Conservation (phyloP, 768 basidiomycete genomes). For the Trametes cingulata region DNA sequence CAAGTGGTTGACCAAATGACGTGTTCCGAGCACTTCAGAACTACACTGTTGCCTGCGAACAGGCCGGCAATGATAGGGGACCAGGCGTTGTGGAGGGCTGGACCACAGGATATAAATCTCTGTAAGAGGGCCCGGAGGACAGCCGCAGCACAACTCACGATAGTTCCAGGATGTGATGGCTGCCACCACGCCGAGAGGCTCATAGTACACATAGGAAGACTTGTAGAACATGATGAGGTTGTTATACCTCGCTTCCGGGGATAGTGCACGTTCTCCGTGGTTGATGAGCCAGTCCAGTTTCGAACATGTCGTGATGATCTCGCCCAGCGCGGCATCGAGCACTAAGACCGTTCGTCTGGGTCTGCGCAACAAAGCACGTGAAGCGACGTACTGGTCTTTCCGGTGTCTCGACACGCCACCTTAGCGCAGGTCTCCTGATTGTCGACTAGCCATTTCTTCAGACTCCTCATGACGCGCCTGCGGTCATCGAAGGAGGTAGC, state of each 20-base stretch:
- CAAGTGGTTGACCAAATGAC: constrained; percentile 89
- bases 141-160: constrained; percentile 48
- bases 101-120: neutral
- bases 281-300: constrained; percentile 92
- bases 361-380: neutral
- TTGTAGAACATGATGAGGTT: constrained; percentile 77
- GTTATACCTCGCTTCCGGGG: constrained; percentile 67
- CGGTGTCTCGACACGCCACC: constrained; percentile 90
- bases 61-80: constrained; percentile 91
- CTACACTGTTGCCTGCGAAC: constrained; percentile 87
- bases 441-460: constrained; percentile 90
- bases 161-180: constrained; percentile 97
- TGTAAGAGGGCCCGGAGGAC: neutral
- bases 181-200: constrained; percentile 90
- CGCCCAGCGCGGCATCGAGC: constrained; percentile 91
- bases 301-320: constrained; percentile 91
- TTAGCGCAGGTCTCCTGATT: constrained; percentile 86
- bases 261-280: constrained; percentile 77
- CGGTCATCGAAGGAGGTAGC: constrained; percentile 77
- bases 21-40: constrained; percentile 90
- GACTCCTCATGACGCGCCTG: constrained; percentile 78
- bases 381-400: constrained; percentile 79
- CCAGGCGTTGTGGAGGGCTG: constrained; percentile 92
- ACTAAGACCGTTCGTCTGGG: constrained; percentile 47
- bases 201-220: constrained; percentile 76